Conservation (phyloP, 1,284 basidiomycete species). For the Bondarzewia mesenterica region DNA sequence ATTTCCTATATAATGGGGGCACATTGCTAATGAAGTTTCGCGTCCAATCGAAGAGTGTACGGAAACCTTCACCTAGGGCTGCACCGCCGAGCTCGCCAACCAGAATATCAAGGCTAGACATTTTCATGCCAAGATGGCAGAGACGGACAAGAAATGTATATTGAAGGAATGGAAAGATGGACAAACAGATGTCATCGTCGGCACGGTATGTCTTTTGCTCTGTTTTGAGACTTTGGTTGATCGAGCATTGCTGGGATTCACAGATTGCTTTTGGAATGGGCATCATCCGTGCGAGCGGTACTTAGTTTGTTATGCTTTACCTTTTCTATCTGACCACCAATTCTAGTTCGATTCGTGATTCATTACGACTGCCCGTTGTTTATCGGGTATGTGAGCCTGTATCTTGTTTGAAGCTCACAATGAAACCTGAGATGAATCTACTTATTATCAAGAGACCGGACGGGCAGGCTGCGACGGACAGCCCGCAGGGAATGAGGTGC, state of each 20-base stretch:
- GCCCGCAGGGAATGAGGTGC: constrained; percentile 25
- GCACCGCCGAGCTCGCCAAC: no score
- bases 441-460: constrained; percentile 82
- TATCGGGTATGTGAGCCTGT: constrained; percentile 38
- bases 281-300: constrained; percentile 83
- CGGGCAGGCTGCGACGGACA: constrained; percentile 77
- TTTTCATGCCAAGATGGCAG: constrained; percentile 80
- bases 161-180: constrained; percentile 76
- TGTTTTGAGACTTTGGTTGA: constrained; percentile 1
- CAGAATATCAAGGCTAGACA: constrained; percentile 63
- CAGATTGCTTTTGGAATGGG: constrained; percentile 92
- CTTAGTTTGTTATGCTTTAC: constrained; percentile 10
- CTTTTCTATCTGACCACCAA: constrained; percentile 3
- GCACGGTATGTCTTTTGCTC: constrained; percentile 56
- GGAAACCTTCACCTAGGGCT: not conserved
- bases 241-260: constrained; percentile 4
- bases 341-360: constrained; percentile 69
- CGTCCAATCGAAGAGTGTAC: not conserved
- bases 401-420: constrained; percentile 4
- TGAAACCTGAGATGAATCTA: constrained; percentile 15
- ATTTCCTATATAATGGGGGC: constrained; percentile 2
- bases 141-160: constrained; percentile 55
- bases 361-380: constrained; percentile 67
- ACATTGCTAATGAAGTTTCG: constrained; percentile 7
- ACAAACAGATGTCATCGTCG: constrained; percentile 78